These are phyloP conservation scores for Hypoxylon cercidicola DNA, from an alignment of 495 filamentous ascomycete genomes.

Conservation along the genomic window DNA sequence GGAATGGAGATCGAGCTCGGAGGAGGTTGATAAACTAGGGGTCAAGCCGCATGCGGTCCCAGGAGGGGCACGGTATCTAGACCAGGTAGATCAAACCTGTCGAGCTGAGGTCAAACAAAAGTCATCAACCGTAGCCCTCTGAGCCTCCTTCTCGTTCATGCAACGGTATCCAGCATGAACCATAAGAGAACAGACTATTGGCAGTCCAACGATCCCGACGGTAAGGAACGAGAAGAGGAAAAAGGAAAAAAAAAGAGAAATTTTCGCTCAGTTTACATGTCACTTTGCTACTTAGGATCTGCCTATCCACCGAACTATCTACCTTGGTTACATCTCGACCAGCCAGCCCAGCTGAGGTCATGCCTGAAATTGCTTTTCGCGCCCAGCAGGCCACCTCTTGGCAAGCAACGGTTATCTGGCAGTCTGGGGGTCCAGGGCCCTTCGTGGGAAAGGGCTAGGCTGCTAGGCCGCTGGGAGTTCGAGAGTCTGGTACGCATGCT, in stretches of 20 bases:
- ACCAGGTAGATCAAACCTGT: slow-evolving; percentile 37
- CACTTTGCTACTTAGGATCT: slow-evolving; percentile 16
- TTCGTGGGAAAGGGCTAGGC: slow-evolving; percentile 17
- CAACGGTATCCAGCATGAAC: slow-evolving; percentile 37
- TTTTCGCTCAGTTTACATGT: slow-evolving; percentile 15
- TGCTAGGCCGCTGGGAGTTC: slow-evolving; percentile 3
- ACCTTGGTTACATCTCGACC: slow-evolving; percentile 29
- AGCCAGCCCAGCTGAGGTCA: slow-evolving; percentile 24
- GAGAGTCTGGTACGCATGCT: slow-evolving; percentile 20
- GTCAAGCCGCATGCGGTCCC: slow-evolving; percentile 32
- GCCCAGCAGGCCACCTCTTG: slow-evolving; percentile 25
- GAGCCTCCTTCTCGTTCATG: slow-evolving; percentile 44
- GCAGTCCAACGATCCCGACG: slow-evolving; percentile 29
- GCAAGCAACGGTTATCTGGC: slow-evolving; percentile 16
- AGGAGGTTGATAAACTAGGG: slow-evolving; percentile 19
- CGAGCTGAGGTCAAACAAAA: slow-evolving; percentile 25
- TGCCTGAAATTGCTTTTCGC: slow-evolving; percentile 41
- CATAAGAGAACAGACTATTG: slow-evolving; percentile 23
- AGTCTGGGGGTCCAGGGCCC: slow-evolving; percentile 5
- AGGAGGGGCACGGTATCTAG: slow-evolving; percentile 18
- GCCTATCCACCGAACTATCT: slow-evolving; percentile 26
- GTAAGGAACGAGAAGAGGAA: slow-evolving; percentile 21
- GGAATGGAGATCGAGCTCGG: slow-evolving; percentile 32
- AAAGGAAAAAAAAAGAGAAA: slow-evolving; percentile 2
- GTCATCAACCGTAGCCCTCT: slow-evolving; percentile 30